Conservation (phyloP, 768 basidiomycete genomes). For the Udeniomyces megalosporus region DNA sequence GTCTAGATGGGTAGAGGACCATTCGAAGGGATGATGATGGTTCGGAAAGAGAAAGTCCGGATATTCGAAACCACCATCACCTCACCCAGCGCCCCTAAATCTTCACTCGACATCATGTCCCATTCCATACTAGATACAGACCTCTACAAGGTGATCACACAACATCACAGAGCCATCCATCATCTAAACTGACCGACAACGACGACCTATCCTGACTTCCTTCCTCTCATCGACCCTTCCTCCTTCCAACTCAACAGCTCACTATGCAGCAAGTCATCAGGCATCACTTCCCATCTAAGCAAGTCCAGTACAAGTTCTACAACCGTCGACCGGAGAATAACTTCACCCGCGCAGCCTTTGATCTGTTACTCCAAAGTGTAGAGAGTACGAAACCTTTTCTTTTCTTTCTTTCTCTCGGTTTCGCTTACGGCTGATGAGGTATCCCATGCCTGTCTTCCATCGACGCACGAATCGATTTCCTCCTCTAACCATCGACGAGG, state of each 20-base stretch:
- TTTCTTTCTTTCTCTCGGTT: neutral
- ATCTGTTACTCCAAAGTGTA: constrained; percentile 41
- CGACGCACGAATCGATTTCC: too few relatives aligned
- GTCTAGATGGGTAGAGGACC: too few relatives aligned
- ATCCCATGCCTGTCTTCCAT: too few relatives aligned
- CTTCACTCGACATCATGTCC: neutral
- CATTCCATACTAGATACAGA: constrained; percentile 77
- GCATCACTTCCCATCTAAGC: constrained; percentile 53
- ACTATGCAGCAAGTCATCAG: constrained; percentile 91
- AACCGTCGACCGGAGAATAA: constrained; percentile 31
- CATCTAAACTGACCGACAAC: too few relatives aligned
- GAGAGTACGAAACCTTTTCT: constrained; percentile 36
- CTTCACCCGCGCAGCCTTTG: constrained; percentile 52
- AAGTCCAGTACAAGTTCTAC: constrained; percentile 25
- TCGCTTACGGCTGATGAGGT: too few relatives aligned
- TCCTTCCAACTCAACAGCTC: constrained; percentile 37
- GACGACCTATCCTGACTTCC: too few relatives aligned
- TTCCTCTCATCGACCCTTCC: neutral
- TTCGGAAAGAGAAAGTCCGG: too few relatives aligned
- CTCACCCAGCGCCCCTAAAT: neutral
- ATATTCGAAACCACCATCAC: neutral
- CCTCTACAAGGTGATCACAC: constrained; percentile 62
- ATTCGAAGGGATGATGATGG: too few relatives aligned
- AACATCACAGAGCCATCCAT: too few relatives aligned
- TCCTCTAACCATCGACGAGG: too few relatives aligned